Evolutionary conservation across 768 basidiomycete species (phyloP).

Genomic region (Lyophyllum shimeji): DNA sequence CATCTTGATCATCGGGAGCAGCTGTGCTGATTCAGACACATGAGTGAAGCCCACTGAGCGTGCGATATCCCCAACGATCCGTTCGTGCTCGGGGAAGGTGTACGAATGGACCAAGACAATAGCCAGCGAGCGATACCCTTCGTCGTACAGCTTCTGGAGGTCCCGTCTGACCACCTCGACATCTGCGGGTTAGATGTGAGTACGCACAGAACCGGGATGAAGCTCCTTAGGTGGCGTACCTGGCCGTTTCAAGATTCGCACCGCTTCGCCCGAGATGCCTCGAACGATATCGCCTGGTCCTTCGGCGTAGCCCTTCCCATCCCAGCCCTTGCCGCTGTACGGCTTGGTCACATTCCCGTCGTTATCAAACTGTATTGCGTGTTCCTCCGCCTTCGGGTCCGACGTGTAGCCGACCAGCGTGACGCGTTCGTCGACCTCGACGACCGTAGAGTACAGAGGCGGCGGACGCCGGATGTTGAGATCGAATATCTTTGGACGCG

Average conservation of each 20-base stretch:
- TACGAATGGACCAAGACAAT: constrained; percentile 92
- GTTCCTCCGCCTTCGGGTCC: constrained; percentile 77
- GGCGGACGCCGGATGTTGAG: constrained; percentile 80
- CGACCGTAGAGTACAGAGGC: constrained; percentile 74
- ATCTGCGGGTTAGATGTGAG: constrained; percentile 39
- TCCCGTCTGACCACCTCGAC: constrained; percentile 51
- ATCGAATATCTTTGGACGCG: constrained; percentile 93
- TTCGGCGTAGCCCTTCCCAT: constrained; percentile 66
- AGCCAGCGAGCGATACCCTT: constrained; percentile 88
- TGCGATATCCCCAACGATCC: constrained; percentile 68
- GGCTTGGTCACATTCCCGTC: constrained; percentile 63
- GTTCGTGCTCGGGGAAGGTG: constrained; percentile 87
- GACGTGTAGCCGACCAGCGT: constrained; percentile 93
- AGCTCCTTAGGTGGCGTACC: constrained; percentile 43
- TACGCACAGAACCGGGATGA: not conserved
- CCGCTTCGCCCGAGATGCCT: constrained; percentile 88
- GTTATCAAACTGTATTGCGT: constrained; percentile 76
- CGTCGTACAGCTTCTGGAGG: constrained; percentile 67
- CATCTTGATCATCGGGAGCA: constrained; percentile 96
- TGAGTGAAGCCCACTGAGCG: constrained; percentile 84
- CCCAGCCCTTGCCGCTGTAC: constrained; percentile 80
- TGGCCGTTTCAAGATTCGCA: constrained; percentile 76
- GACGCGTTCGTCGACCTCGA: constrained; percentile 88
- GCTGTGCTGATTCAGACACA: constrained; percentile 82
- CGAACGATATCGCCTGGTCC: constrained; percentile 78